phyloP scores from a whole-genome alignment of 768 basidiomycete genomes.

The Boletus coccyginus region DNA sequence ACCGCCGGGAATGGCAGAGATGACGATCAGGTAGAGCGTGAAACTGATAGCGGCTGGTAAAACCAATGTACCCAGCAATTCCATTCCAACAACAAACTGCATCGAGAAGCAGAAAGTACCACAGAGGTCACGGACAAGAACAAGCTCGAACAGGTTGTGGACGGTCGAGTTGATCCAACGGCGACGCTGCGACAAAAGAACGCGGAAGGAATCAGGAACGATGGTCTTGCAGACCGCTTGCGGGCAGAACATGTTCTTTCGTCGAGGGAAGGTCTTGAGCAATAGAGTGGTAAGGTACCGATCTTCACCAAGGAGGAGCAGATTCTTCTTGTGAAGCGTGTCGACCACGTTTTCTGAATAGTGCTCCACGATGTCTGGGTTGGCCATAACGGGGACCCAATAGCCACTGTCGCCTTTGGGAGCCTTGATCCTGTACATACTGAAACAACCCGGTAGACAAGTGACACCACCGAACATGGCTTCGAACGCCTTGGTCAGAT shows the following conservation, averaged over 20 bases:
- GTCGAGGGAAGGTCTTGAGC: conserved; percentile 98
- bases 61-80: conserved; percentile 93
- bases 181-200: conserved; percentile 92
- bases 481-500: conserved; percentile 98
- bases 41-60: conserved; percentile 97
- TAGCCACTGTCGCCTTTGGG: conserved; percentile 95
- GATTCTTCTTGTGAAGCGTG: conserved; percentile 98
- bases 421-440: conserved; percentile 99
- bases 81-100: conserved; percentile 99
- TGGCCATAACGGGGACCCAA: conserved; percentile 98
- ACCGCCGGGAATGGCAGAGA: conserved; percentile 79
- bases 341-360: conserved; percentile 99
- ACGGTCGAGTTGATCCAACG: conserved; percentile 99
- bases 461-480: conserved; percentile 99
- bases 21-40: conserved; percentile 90
- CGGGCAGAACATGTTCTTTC: conserved; percentile 98
- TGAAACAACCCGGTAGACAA: conserved; percentile 98
- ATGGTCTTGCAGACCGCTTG: conserved; percentile 99
- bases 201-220: conserved; percentile 93
- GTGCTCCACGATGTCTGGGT: conserved; percentile 97
- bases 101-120: conserved; percentile 99
- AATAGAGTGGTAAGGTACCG: conserved; percentile 96
- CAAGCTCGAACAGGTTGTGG: conserved; percentile 93
- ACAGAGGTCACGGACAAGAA: conserved; percentile 96
- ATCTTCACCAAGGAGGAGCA: conserved; percentile 97